Evolutionary conservation across 2,329 filamentous ascomycete species (phyloP), one percentile per base, ranked within the genome.

Genomic region (Claviceps lovelessii): DNA sequence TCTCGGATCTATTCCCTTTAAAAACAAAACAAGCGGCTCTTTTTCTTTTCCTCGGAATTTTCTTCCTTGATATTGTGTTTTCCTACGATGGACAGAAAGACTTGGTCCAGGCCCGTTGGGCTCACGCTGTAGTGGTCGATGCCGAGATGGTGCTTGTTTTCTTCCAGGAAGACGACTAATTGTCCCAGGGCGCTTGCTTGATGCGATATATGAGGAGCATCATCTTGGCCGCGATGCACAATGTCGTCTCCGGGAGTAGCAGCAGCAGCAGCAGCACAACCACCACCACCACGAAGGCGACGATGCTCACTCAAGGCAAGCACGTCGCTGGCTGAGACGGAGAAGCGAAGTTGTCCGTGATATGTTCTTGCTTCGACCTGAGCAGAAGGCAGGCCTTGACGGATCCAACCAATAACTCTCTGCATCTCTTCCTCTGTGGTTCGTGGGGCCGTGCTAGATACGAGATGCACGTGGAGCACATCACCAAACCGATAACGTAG

Each of bases 301-400:
- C 41, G 28, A 23, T n/a, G 45, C 41, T n/a, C n/a, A 1, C 61
- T 62, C 4, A 60, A 58, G 17, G 62, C 61, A n/a, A 64, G 58
- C 3, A 75, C 65, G 47, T 72, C 69, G 46, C 63, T 66, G 6
- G 75, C 78, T 11, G 85, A 83, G 1, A 94, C 80, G 15, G 82
- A 85, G 69, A 95, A 95, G n/a, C 89, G 78, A 62, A 95, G 74
- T 67, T 95, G 90, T 0, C 90, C 90, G 64, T 95, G 88, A 69
- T 85, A 94, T 46, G 79, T 86, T 68, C 85, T 83, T 48, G 79
- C 76, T 66, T 88, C 89, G 35, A 93, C 74, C 15, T 76, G 74
- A 0, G 86, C 88, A 1, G 77, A 78, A 0, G 80, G 77, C 50
- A 94, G 83, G 2, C 70, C 76, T 0, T 63, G 58, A 11, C 66